Conservation (phyloP, 2,329 filamentous ascomycete species). For the Ceratocystis diversiconidia region DNA sequence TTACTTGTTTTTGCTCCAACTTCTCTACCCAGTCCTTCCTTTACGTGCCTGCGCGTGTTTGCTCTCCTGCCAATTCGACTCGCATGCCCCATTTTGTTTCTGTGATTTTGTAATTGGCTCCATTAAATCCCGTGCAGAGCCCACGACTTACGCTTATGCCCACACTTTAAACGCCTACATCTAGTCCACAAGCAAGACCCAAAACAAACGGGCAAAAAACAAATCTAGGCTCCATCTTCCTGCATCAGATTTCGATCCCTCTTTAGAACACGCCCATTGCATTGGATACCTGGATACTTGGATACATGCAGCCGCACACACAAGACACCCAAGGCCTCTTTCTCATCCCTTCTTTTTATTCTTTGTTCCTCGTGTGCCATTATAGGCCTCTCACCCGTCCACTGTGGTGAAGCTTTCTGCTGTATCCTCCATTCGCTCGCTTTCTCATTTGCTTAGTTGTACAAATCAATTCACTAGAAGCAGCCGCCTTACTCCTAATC, state of each 20-base stretch:
- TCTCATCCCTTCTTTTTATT: slow-evolving; percentile 7
- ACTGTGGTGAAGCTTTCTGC: background rate
- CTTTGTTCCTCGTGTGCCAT: background rate
- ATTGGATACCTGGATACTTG: background rate
- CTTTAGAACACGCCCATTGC: slow-evolving; percentile 5
- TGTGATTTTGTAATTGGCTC: background rate
- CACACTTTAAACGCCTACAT: background rate
- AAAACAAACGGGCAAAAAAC: slow-evolving; percentile 2
- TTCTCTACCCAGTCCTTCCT: background rate
- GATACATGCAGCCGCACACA: background rate
- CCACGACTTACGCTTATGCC: no score
- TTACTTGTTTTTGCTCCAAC: background rate
- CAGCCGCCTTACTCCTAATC: background rate
- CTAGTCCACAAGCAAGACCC: background rate
- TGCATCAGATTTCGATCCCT: slow-evolving; percentile 16
- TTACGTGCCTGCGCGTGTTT: background rate
- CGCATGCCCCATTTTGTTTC: background rate
- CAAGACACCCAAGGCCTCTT: slow-evolving; percentile 8
- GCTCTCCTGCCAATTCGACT: background rate
- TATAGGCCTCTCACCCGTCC: background rate
- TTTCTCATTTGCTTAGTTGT: background rate
- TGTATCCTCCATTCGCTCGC: background rate
- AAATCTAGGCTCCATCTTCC: slow-evolving; percentile 17
- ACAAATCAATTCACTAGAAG: background rate
- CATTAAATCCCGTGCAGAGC: background rate